phyloP scores from a whole-genome alignment of 139 green algal species.

The Mesostigma viride region DNA sequence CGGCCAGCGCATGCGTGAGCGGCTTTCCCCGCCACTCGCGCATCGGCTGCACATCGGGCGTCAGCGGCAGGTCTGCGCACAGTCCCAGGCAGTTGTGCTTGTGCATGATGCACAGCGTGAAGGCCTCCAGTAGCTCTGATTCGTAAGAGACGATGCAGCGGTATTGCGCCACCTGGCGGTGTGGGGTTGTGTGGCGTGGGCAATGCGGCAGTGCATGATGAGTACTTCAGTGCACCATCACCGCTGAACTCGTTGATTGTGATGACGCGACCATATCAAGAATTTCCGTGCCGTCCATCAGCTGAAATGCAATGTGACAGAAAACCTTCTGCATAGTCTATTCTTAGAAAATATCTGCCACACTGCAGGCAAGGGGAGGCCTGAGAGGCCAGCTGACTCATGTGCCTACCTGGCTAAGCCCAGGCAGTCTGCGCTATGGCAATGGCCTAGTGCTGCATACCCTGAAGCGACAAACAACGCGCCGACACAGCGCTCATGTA shows the following conservation, averaged over 20 bases:
- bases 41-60: conserved; percentile 57
- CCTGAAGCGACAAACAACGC: too few species aligned
- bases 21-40: conserved; percentile 54
- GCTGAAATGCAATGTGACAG: neutral
- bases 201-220: neutral
- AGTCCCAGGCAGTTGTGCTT: conserved; percentile 86
- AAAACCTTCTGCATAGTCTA: neutral
- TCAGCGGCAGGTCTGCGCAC: conserved; percentile 14
- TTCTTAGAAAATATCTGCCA: neutral
- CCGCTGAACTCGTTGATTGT: neutral
- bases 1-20: conserved; percentile 65
- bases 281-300: neutral
- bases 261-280: neutral
- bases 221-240: neutral
- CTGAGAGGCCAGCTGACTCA: too few species aligned
- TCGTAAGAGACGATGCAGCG: conserved; percentile 83
- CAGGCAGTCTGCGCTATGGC: too few species aligned
- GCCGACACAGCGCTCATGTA: too few species aligned
- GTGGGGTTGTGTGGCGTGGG: neutral
- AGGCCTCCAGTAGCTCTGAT: conserved; percentile 63
- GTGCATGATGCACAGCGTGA: conserved; percentile 88
- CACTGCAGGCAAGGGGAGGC: too few species aligned
- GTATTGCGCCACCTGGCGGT: conserved; percentile 67
- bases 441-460: too few species aligned
- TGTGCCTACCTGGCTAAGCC: too few species aligned